A percentile compares a stretch with the other conserved stretches of the same genome.
phyloP scores from a whole-genome alignment of 23 red algal species.

The Rhodosorus marinus region DNA sequence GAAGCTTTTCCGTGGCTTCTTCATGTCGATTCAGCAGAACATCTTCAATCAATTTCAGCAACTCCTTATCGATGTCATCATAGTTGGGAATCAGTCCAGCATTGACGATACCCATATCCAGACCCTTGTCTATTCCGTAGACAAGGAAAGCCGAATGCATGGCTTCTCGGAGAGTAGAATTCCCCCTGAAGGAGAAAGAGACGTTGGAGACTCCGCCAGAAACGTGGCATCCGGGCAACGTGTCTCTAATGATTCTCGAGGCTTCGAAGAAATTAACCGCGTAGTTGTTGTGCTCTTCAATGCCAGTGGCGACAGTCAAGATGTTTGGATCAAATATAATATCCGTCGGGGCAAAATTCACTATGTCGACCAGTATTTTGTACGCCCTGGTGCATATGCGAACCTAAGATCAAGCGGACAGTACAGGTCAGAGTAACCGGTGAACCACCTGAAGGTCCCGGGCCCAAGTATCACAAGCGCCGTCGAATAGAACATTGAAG shows the following conservation, averaged over 20 bases:
- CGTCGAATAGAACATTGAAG: too few species aligned
- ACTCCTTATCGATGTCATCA: slow-evolving; percentile 28
- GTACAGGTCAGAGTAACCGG: too few species aligned
- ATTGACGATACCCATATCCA: slow-evolving; percentile 81
- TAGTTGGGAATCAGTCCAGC: slow-evolving; percentile 59
- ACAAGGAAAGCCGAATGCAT: slow-evolving; percentile 56
- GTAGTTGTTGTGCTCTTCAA: slow-evolving; percentile 72
- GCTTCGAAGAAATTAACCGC: slow-evolving; percentile 53
- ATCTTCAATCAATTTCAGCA: slow-evolving; percentile 49
- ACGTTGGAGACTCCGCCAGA: slow-evolving; percentile 61
- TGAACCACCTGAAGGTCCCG: too few species aligned
- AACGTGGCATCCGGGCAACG: slow-evolving; percentile 30
- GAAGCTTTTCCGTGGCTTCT: slow-evolving; percentile 32
- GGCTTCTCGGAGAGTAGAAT: slow-evolving; percentile 37
- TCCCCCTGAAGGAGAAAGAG: slow-evolving; percentile 72
- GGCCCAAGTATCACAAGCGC: too few species aligned
- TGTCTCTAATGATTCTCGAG: slow-evolving; percentile 15
- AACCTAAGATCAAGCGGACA: too few species aligned
- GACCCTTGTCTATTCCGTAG: slow-evolving; percentile 29
- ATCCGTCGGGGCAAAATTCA: slow-evolving; percentile 41
- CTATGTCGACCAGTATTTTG: slow-evolving; percentile 32
- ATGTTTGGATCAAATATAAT: slow-evolving; percentile 78
- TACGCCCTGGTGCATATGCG: slow-evolving; percentile 43
- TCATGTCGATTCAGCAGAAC: slow-evolving; percentile 30
- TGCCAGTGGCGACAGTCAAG: slow-evolving; percentile 57